Evolutionary conservation across 192 early-diverging fungal genomes (phyloP).

Genomic region (Helicostylum pulchrum): DNA sequence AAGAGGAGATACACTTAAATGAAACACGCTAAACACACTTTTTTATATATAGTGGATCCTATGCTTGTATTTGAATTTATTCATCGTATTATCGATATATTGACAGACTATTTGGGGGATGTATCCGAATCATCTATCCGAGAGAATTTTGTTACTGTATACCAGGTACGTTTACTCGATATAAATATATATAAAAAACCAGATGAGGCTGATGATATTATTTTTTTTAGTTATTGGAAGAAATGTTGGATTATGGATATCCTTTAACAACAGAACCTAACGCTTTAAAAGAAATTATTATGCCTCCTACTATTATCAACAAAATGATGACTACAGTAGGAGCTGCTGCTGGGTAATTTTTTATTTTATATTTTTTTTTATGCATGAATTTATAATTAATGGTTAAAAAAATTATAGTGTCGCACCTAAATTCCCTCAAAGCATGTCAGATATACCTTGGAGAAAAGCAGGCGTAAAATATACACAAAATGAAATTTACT

Average conservation of each 20-base stretch:
- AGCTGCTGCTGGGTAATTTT: conserved; percentile 42
- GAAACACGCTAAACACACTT: not conserved
- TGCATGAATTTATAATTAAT: too few species aligned
- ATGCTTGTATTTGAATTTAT: conserved; percentile 84
- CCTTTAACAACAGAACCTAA: conserved; percentile 86
- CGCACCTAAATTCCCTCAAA: conserved; percentile 55
- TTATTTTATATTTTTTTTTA: not conserved
- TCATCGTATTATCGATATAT: conserved; percentile 72
- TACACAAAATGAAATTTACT: conserved; percentile 88
- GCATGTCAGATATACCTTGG: conserved; percentile 82
- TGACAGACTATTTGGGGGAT: conserved; percentile 80
- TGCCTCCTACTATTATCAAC: conserved; percentile 80
- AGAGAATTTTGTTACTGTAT: conserved; percentile 91
- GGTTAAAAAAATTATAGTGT: conserved; percentile 35
- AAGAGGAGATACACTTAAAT: not conserved
- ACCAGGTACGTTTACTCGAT: conserved; percentile 53
- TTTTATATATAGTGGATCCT: conserved; percentile 58
- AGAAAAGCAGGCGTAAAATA: conserved; percentile 83
- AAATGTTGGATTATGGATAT: conserved; percentile 90
- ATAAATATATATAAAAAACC: not conserved
- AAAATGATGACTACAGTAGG: conserved; percentile 85
- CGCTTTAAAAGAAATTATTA: conserved; percentile 81
- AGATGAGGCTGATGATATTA: not conserved
- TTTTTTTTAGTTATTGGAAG: conserved; percentile 71
- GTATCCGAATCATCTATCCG: conserved; percentile 80